Percentiles rank a stretch among this genome's conserved stretches.
phyloP scores from a whole-genome alignment of 352 stramenopile genomes.

The Phytophthora citrophthora region DNA sequence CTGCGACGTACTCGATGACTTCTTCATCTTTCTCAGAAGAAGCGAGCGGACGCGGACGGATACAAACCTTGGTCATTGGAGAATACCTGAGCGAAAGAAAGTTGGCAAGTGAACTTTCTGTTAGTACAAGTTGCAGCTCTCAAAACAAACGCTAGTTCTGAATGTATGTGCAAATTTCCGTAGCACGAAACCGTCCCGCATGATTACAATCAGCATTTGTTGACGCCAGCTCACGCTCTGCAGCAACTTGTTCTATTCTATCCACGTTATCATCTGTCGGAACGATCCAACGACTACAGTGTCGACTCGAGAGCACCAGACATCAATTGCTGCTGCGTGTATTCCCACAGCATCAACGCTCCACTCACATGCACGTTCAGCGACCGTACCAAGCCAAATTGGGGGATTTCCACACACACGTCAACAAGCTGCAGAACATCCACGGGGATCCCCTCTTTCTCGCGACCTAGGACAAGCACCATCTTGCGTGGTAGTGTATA shows the following conservation, averaged over 20 bases:
- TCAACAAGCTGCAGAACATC: constrained; percentile 96
- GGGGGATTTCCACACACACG: constrained; percentile 97
- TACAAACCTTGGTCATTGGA: constrained; percentile 46
- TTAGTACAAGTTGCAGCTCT: no score
- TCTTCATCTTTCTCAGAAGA: constrained; percentile 30
- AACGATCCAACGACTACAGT: constrained; percentile 1
- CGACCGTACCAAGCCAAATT: constrained; percentile 96
- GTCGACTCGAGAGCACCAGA: constrained; percentile 27
- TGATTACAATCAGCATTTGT: constrained; percentile 1
- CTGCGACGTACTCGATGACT: constrained; percentile 24
- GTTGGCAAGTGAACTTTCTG: constrained; percentile 7
- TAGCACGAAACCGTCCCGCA: neutral
- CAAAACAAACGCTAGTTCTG: neutral
- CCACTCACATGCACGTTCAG: constrained; percentile 98
- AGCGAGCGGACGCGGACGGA: constrained; percentile 45
- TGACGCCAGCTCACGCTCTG: neutral
- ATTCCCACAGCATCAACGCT: constrained; percentile 96
- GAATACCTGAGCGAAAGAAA: neutral
- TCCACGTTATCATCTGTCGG: constrained; percentile 1
- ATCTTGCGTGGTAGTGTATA: constrained; percentile 91
- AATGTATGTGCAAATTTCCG: constrained; percentile 1
- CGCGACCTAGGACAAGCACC: constrained; percentile 95
- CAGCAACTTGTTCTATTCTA: constrained; percentile 1
- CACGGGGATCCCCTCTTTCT: constrained; percentile 97
- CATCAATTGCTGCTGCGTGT: constrained; percentile 91